Conservation (phyloP, 2,329 filamentous ascomycete species). For the Drechslerella stenobrocha region DNA sequence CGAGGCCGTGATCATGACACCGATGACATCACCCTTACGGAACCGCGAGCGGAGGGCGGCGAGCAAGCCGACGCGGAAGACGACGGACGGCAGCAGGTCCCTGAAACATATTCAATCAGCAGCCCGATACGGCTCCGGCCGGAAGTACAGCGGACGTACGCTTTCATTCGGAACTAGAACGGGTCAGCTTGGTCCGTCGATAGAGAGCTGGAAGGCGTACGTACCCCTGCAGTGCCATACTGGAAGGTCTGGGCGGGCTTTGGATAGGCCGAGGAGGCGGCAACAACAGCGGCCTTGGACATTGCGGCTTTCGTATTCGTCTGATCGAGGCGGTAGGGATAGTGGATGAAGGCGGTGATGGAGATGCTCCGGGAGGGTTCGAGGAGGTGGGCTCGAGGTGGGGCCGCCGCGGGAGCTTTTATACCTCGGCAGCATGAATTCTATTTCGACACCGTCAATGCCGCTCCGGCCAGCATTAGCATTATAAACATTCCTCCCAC, state of each 20-base stretch:
- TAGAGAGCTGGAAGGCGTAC: constrained; percentile 53
- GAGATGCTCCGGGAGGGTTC: not conserved
- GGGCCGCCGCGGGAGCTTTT: not conserved
- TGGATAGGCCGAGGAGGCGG: constrained; percentile 59
- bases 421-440: not conserved
- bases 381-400: not conserved
- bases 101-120: constrained; percentile 55
- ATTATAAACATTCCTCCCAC: constrained; percentile 10
- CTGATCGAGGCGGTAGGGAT: not conserved
- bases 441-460: constrained; percentile 44
- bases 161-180: constrained; percentile 70
- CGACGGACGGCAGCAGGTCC: constrained; percentile 84
- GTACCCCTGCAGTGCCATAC: constrained; percentile 66
- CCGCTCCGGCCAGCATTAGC: constrained; percentile 10
- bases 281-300: constrained; percentile 54
- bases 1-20: constrained; percentile 93
- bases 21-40: constrained; percentile 85
- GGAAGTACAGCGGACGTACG: constrained; percentile 59
- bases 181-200: constrained; percentile 14
- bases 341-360: not conserved
- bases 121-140: constrained; percentile 52
- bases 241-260: constrained; percentile 62
- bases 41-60: constrained; percentile 87
- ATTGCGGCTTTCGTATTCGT: not conserved
- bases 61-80: constrained; percentile 88